Evolutionary conservation across 305 asterid genomes (phyloP).

Genomic region (Fraxinus sp.): DNA sequence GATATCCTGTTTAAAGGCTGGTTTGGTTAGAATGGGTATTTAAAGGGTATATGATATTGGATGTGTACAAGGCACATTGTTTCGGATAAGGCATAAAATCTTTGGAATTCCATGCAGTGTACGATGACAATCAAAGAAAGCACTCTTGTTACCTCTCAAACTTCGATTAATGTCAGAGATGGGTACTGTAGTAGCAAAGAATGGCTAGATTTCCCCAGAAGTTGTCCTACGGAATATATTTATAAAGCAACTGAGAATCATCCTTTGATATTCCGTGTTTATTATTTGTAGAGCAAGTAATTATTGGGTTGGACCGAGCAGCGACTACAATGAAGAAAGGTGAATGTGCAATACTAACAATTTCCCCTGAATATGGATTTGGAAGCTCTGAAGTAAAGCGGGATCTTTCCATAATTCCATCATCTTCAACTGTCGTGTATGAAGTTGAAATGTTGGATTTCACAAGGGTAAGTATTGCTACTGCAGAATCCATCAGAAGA

Average conservation of each 20-base stretch:
- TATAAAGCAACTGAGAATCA: not conserved
- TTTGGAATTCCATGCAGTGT: not conserved
- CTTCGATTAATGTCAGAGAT: not conserved
- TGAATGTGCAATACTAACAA: slow-evolving; percentile 52
- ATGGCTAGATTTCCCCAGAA: not conserved
- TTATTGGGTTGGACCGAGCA: slow-evolving; percentile 66
- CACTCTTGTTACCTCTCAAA: not conserved
- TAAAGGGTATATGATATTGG: not conserved
- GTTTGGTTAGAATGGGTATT: not conserved
- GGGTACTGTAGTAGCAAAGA: not conserved
- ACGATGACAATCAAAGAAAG: not conserved
- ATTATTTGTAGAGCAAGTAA: slow-evolving; percentile 53
- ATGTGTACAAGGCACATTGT: not conserved
- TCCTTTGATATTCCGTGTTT: slow-evolving; percentile 14
- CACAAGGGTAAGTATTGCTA: slow-evolving; percentile 45
- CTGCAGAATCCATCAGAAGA: not conserved
- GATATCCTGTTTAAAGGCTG: not conserved
- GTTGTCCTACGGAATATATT: not conserved
- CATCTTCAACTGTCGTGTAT: slow-evolving; percentile 54
- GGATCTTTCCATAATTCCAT: slow-evolving; percentile 52
- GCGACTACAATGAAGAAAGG: slow-evolving; percentile 65
- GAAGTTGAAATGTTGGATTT: slow-evolving; percentile 80
- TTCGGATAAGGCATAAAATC: not conserved
- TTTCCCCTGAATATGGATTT: slow-evolving; percentile 61
- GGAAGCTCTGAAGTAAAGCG: slow-evolving; percentile 50